Conservation (phyloP, 306 rosid species). For the Malus domestica region DNA sequence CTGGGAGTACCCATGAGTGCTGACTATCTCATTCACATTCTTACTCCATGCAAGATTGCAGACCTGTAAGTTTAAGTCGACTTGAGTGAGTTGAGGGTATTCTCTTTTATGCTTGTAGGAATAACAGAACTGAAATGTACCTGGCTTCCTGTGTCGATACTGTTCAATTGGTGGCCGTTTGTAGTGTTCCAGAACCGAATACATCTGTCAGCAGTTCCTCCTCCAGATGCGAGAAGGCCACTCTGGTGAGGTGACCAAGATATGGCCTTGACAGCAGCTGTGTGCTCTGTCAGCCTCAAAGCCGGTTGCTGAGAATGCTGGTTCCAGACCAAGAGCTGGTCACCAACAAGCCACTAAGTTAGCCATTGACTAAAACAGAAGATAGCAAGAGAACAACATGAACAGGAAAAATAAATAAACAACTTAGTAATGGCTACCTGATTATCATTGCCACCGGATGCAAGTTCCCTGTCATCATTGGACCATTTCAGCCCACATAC, state of each 20-base stretch:
- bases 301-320: slow-evolving; percentile 89
- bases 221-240: slow-evolving; percentile 92
- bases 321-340: slow-evolving; percentile 92
- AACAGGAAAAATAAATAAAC: neutral
- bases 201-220: slow-evolving; percentile 97
- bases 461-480: slow-evolving; percentile 91
- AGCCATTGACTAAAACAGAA: neutral
- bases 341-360: slow-evolving; percentile 14
- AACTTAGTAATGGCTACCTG: slow-evolving; percentile 41
- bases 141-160: slow-evolving; percentile 97
- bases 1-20: slow-evolving; percentile 97
- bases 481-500: slow-evolving; percentile 98
- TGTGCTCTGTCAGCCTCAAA: slow-evolving; percentile 80
- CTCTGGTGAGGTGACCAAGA: slow-evolving; percentile 98
- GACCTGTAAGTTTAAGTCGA: slow-evolving; percentile 37
- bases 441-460: slow-evolving; percentile 99
- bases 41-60: slow-evolving; percentile 98
- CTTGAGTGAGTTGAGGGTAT: neutral
- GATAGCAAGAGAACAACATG: neutral
- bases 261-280: slow-evolving; percentile 98
- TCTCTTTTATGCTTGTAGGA: neutral
- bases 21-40: slow-evolving; percentile 90
- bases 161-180: slow-evolving; percentile 82
- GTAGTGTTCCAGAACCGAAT: slow-evolving; percentile 99
- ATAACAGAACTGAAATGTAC: slow-evolving; percentile 22